phyloP scores from a whole-genome alignment of 768 basidiomycete genomes.

The Calvatia gigantea region DNA sequence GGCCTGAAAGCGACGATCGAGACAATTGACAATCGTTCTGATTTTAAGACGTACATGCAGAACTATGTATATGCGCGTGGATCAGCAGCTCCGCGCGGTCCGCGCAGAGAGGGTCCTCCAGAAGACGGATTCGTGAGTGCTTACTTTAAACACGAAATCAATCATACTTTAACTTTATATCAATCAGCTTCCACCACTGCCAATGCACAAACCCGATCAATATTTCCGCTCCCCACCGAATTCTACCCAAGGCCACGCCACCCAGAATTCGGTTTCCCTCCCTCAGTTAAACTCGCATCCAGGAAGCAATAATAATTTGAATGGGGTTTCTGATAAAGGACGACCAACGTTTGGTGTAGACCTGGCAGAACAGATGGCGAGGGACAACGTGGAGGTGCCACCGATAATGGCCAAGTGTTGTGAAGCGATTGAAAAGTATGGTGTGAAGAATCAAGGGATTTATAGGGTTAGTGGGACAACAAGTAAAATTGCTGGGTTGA shows the following conservation, averaged over 20 bases:
- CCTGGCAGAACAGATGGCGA: conserved; percentile 87
- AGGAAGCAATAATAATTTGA: conserved; percentile 21
- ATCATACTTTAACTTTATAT: conserved; percentile 4
- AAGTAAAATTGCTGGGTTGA: conserved; percentile 80
- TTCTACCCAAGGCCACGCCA: conserved; percentile 12
- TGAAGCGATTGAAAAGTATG: conserved; percentile 87
- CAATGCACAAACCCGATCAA: conserved; percentile 30
- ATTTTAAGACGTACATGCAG: conserved; percentile 97
- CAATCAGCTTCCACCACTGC: conserved; percentile 59
- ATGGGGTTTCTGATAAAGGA: conserved; percentile 52
- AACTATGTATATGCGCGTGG: conserved; percentile 93
- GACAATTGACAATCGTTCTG: conserved; percentile 88
- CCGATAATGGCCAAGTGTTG: conserved; percentile 85
- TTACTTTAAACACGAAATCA: conserved; percentile 4
- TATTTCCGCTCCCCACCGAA: conserved; percentile 17
- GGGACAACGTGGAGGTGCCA: conserved; percentile 90
- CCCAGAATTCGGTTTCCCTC: too few species aligned
- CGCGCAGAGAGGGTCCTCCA: conserved; percentile 80
- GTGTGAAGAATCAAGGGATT: conserved; percentile 80
- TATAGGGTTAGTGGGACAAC: conserved; percentile 93
- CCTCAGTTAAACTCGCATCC: background rate
- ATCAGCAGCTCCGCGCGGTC: conserved; percentile 55
- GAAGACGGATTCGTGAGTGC: conserved; percentile 95
- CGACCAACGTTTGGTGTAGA: conserved; percentile 91
- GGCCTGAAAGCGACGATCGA: conserved; percentile 88